Evolutionary conservation across 2,329 filamentous ascomycete genomes (phyloP), one percentile per base, ranked within the genome.

Genomic region (Hypocrella siamensis): DNA sequence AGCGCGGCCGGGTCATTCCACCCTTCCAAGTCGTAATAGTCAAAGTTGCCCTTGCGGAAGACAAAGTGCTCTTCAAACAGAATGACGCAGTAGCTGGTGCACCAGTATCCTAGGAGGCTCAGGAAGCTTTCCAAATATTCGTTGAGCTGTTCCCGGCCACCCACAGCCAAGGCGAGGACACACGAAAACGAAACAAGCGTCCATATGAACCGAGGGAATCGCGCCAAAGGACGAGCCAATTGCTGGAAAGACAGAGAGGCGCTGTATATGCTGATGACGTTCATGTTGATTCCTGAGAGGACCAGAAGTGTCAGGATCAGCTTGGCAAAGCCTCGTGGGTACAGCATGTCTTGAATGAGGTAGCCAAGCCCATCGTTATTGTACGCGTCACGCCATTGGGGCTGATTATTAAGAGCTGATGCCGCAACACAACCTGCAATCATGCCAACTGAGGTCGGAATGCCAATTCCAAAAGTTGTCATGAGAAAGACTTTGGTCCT

Each of bases 391-490:
- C 38, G 36, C 60, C 58, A 64, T 31, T 56, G 53, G 8, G 49
- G 40, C 19, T 39, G 34, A 32, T 54, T 52, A 33, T 56, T 56
- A 28, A 65, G 48, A 2, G 58, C 52, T 2, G 55, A 60, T 17
- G 53, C 52, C 22, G 58, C 57, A 28, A 60, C 54, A 25, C 53
- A 56, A 18, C 61, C 61, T 2, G 59, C 48, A 7, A 61, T 38
- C 60, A 65, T 63, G 31, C 61, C 61, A 31, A 67, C 55, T 26
- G 54, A 59, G 0, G 63, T 67, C 1, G 63, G 63, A 9, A 66
- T 48, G 9, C 49, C 49, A 39, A 66, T 61, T 16, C 63, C 63
- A 27, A 61, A 48, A 3, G 52, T 58, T 2, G 61, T 66, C 47
- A 65, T 48, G 21, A 62, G 30, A 40, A 65, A 67, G 22, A 65